These are phyloP conservation scores for Diversispora epigaea DNA, from an alignment of 192 early-diverging fungal species.

Conservation along the genomic window DNA sequence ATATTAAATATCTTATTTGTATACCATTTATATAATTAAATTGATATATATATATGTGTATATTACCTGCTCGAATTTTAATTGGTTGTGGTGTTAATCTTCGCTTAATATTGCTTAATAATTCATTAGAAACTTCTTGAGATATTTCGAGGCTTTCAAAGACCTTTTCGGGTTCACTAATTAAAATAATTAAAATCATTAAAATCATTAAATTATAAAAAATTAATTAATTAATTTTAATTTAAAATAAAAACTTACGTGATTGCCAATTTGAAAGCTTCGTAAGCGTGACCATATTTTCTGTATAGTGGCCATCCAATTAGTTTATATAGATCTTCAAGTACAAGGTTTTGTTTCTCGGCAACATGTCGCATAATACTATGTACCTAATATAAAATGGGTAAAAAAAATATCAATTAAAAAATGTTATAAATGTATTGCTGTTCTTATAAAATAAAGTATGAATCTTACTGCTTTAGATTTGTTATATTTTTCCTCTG, in stretches of 20 bases:
- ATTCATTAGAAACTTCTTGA: conserved; percentile 63
- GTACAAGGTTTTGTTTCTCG: conserved; percentile 74
- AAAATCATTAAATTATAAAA: background rate
- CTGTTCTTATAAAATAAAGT: background rate
- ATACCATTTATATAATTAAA: background rate
- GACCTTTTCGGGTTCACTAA: conserved; percentile 82
- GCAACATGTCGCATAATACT: conserved; percentile 87
- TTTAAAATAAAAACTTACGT: conserved; percentile 49
- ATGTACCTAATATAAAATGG: conserved; percentile 45
- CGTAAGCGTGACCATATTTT: conserved; percentile 95
- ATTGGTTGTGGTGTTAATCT: conserved; percentile 93
- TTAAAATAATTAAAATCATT: conserved; percentile 21
- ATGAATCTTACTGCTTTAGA: conserved; percentile 68
- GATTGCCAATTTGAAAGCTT: conserved; percentile 94
- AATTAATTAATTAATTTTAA: too few relatives aligned
- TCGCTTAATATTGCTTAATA: conserved; percentile 81
- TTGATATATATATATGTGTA: background rate
- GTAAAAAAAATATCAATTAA: background rate
- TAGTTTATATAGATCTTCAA: conserved; percentile 80
- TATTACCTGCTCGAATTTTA: conserved; percentile 86
- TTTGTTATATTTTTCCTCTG: conserved; percentile 92
- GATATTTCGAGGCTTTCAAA: conserved; percentile 78
- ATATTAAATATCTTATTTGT: background rate
- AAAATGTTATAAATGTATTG: background rate
- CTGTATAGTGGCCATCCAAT: conserved; percentile 94